Base-by-base conservation (phyloP, 768 basidiomycete species). In the Suillus spraguei region DNA sequence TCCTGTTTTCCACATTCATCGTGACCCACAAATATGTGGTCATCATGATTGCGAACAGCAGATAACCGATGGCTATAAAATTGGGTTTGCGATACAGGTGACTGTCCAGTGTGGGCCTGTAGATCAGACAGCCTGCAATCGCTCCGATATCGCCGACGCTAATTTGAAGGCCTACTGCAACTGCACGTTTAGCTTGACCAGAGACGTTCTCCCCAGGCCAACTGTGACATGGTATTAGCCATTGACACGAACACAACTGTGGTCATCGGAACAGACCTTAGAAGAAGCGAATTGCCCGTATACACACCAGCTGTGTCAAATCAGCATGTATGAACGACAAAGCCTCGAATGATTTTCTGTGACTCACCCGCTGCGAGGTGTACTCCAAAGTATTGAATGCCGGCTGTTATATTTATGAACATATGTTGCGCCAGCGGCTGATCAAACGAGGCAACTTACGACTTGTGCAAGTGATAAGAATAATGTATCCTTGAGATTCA, bases 131-230 rank as follows among this genome's bases (percentile, higher is more conserved):
- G 75, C 80, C 87, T 53, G 81, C 80, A 47, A 87, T 83, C 20
- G 87, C 85, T 3, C 85, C 87, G 41, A 85, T 75, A 65, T 88
- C 84, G 14, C 86, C 86, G 13, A 88, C 81, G 10, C 83, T 84
- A 55, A 89, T 87, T 68, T 88, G 88, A 80, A 85, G 81, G 1
- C 85, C 87, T 4, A 86, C 80, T 1, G 84, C 84, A 2, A 86
- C 79, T 0, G 87, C 86, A 14, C 87, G 81, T 70, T 88, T 88
- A 4, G 87, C 88, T 67, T 88, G 87, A 13, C 83, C 84, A 14
- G 86, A 86, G n/a, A 89, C 85, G 65, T 88, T 88, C 72, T 89
- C 87, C 20, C 83, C 79, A 1, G 86, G 85, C 85, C 87, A 88
- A 60, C 82, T 72, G 32, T 59, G n/a, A 46, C 44, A 24, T 16